phyloP scores from a whole-genome alignment of 306 rosid genomes.

The apple (Malus domestica) region ASM211411v1 NC_041796.1:28406501-28407000 shows the following conservation, averaged over 20 bases:
- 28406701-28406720: slow-evolving; percentile 67
- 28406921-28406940: slow-evolving; percentile 33
- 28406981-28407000: slow-evolving; percentile 73
- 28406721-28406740: slow-evolving; percentile 55
- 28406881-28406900: slow-evolving; percentile 44
- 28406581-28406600: not conserved
- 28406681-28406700: slow-evolving; percentile 65
- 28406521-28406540: not conserved
- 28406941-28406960: slow-evolving; percentile 40
- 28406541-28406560: not conserved
- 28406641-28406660: no score
- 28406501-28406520: no score
- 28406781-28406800: slow-evolving; percentile 41
- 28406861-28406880: slow-evolving; percentile 44
- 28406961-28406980: slow-evolving; percentile 45
- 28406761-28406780: slow-evolving; percentile 38
- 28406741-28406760: slow-evolving; percentile 83
- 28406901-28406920: slow-evolving; percentile 39
- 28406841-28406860: slow-evolving; percentile 47
- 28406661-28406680: slow-evolving; percentile 29
- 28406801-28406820: slow-evolving; percentile 45
- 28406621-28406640: not conserved
- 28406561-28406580: not conserved
- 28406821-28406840: slow-evolving; percentile 54
- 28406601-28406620: not conserved